Evolutionary conservation across 2,329 filamentous ascomycete species (phyloP), one percentile per base, ranked within the genome.

Genomic region (Trichophyton verrucosum): DNA sequence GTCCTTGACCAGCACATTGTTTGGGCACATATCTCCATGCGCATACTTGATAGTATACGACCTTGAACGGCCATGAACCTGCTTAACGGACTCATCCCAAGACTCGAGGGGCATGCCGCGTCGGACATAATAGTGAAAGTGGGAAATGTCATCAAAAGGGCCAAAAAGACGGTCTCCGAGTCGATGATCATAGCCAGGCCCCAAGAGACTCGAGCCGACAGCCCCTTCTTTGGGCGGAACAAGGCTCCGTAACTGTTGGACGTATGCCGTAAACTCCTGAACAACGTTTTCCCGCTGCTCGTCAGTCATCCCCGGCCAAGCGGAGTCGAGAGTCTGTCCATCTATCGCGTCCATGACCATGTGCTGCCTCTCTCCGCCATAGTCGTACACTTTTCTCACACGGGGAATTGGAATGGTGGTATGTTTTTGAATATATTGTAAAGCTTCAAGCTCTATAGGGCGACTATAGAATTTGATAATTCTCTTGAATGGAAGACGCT

Each of bases 101-200:
- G 9, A 27, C 8, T 24, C 20, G 1, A 49, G 17, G 8, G 46
- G 20, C 6, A 60, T 17, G 11, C 24, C 57, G 15, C 40, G 15
- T 40, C 38, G 20, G 27, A 62, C 40, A 58, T 51, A 36, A 51
- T 9, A 55, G 47, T 62, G 61, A 20, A 62, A 62, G 40, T 36
- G 20, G 27, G 46, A 36, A 46, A 58, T 44, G 15, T 40, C 58
- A 9, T 60, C n/a, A 46, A 60, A 62, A 27, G 61, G 61, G 2
- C 61, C 61, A 20, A 40, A 62, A 8, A 49, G 33, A 27, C 15
- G 20, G 20, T 58, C 49, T 17, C 46, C 65, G 7, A 72, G 60
- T 20, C 69, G 68, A 51, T 62, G 62, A 53, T 74, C 71, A 61
- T 64, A 66, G 38, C 73, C 64, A 36, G 61, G 65, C 11, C 62